Base-by-base conservation (phyloP, 1,284 basidiomycete species). In the Tremellales sp. region DNA sequence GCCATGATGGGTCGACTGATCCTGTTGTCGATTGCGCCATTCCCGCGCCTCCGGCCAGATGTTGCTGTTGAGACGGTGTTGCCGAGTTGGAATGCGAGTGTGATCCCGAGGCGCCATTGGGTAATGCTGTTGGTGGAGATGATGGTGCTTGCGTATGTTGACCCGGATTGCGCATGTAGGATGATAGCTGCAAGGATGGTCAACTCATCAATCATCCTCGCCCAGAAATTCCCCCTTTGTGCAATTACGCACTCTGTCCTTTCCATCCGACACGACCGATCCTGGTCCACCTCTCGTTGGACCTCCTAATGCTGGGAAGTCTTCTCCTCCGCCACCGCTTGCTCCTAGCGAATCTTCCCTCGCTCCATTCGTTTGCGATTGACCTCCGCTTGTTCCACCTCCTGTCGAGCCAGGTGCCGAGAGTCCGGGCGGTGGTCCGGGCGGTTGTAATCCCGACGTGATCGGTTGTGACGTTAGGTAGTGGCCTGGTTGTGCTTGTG, bases 281-380 rank as follows among this genome's bases (percentile, higher is more conserved):
- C 33, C 33, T 6, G 15, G 15, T 15, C 33, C 33, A 36, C 33
- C n/a, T 36, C 33, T n/a, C 19, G 19, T 65, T 48, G 53, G 59
- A 22, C 49, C 53, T 41, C 62, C 64, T 43, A 74, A 48, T 23
- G 68, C 70, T n/a, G 72, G 72, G 49, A 74, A 74, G 24, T 74
- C 72, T 36, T 73, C 72, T 31, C 55, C 54, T 46, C 58, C 48
- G 33, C 33, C n/a, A 49, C 51, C 25, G 51, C 49, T 24, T n/a
- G n/a, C n/a, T n/a, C n/a, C n/a, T n/a, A n/a, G n/a, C n/a, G n/a
- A n/a, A 12, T 48, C 50, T 25, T 45, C 45, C 13, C 39, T 5
- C 6, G 13, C 15, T 41, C 66, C 64, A 48, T 68, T 64, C 31
- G 55, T 45, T 51, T 65, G 62, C 22, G 22, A 24, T 40, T 46